These are phyloP conservation scores for Coccomyxa sp. DNA, from an alignment of 139 green algal species.

Conservation along the genomic window DNA sequence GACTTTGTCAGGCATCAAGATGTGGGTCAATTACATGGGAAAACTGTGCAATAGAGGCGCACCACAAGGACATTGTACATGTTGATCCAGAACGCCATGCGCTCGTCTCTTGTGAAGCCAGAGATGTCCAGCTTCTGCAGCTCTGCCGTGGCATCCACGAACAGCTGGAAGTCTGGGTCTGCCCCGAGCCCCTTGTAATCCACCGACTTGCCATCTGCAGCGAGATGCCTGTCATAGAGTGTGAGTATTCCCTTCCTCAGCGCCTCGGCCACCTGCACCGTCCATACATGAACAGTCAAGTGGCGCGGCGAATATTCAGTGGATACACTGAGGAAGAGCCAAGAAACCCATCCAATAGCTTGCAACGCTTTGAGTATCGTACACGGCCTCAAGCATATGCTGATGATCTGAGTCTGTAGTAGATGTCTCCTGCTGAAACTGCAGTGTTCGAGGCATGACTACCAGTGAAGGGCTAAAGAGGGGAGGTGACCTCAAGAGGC, in stretches of 20 bases:
- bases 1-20: too few species aligned
- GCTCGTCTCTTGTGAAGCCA: constrained; percentile 48
- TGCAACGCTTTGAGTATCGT: too few species aligned
- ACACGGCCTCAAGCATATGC: too few species aligned
- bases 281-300: background rate
- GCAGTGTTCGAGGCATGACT: background rate
- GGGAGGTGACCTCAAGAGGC: constrained; percentile 21
- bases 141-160: constrained; percentile 68
- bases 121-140: constrained; percentile 63
- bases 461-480: background rate
- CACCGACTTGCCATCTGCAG: constrained; percentile 53
- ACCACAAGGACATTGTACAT: constrained; percentile 91
- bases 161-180: constrained; percentile 58
- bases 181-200: constrained; percentile 55
- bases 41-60: constrained; percentile 35
- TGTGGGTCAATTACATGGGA: too few species aligned
- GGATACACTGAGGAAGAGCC: background rate
- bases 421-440: too few species aligned
- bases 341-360: too few species aligned
- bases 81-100: constrained; percentile 91
- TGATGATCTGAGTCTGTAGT: too few species aligned
- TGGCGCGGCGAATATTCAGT: background rate
- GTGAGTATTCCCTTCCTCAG: constrained; percentile 60
- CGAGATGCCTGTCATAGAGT: constrained; percentile 76
- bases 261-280: constrained; percentile 47